Base-by-base conservation (phyloP, 2,329 filamentous ascomycete species). In the Neofusicoccum parvum region DNA sequence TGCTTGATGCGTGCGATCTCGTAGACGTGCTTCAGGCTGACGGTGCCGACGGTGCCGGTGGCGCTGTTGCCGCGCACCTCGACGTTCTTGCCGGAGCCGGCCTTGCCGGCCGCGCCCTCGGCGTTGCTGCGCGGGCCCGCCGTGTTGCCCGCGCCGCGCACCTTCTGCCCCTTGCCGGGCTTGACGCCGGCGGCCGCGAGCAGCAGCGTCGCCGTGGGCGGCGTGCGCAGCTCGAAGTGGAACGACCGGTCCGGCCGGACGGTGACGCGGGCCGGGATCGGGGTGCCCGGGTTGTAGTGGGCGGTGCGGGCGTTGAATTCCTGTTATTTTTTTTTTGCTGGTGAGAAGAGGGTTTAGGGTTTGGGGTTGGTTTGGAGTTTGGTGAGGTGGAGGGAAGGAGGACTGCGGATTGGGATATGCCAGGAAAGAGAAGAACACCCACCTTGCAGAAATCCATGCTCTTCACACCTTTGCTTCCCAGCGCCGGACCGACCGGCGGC, bases 391-490 rank as follows among this genome's bases (percentile, higher is more conserved):
- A 41, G 7, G 56, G 60, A 32, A 36, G 23, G 20, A 36, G 50
- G 27, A 23, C 23, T 23, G 3, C 23, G 3, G 23, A 23, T 23
- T 23, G 3, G 23, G 23, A 23, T 23, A 3, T 23, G 23, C 23
- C 23, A 23, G 23, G 23, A 23, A 23, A 3, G 23, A 23, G 23
- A 23, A 23, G 23, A 23, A 23, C 23, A 23, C 23, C 23, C 23
- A 23, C 94, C 86, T 98, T 98, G 88, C 95, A 98, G 79, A 98
- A 99, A 81, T 99, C 95, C 90, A 99, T 99, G 66, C 92, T 96
- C 84, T 99, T 99, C 68, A 99, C 91, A 84, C 95, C 95, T 84
- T 97, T 98, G 79, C 90, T 94, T 81, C 95, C 95, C 70, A 99
- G 86, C 63, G 95, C 95, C 66, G 95, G 95, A 84, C 95, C 95